Conservation (phyloP, 345 rosid genomes). For the Salix purpurea region DNA sequence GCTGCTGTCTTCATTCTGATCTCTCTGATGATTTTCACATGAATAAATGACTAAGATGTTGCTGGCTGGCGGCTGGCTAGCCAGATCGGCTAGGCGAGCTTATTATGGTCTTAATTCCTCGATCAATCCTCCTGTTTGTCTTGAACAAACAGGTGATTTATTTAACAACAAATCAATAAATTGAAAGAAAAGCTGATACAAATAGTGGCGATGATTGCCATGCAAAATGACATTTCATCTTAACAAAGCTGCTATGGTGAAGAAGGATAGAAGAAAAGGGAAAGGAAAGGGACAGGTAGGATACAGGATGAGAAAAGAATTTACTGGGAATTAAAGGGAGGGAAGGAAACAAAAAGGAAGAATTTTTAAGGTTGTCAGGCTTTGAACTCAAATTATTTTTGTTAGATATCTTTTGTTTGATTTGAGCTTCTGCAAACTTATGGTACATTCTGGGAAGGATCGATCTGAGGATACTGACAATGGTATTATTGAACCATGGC, state of each 20-base stretch:
- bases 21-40: not conserved
- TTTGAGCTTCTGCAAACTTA: conserved; percentile 38
- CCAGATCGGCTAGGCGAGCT: conserved; percentile 14
- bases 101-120: conserved; percentile 22
- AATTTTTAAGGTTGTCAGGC: conserved; percentile 12
- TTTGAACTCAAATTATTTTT: conserved; percentile 8
- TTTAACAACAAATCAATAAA: conserved; percentile 48
- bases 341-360: conserved; percentile 20
- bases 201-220: not conserved
- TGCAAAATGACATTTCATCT: not conserved
- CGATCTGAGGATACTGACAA: not conserved
- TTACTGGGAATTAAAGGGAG: not conserved
- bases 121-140: conserved; percentile 26
- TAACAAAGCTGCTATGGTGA: not conserved
- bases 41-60: not conserved
- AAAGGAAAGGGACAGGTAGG: not conserved
- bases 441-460: conserved; percentile 19
- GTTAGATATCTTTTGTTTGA: conserved; percentile 17
- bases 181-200: not conserved
- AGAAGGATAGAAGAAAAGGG: conserved; percentile 7
- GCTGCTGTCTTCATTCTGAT: not conserved
- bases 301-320: not conserved
- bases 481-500: conserved; percentile 49
- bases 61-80: not conserved
- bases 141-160: conserved; percentile 36